phyloP scores from a whole-genome alignment of 192 early-diverging fungal species.

The Coemansia biformis region DNA sequence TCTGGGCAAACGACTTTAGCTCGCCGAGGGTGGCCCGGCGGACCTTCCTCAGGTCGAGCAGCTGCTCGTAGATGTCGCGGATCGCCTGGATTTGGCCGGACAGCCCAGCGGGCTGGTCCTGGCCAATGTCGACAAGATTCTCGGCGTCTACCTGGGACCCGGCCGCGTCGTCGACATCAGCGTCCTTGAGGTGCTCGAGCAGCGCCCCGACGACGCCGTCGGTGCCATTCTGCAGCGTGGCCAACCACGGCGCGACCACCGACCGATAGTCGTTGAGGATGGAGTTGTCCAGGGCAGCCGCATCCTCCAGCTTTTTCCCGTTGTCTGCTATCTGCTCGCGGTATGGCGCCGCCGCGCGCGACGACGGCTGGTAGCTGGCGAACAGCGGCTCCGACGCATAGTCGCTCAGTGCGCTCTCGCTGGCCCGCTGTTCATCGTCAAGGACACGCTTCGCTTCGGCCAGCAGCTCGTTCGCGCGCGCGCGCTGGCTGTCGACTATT shows the following conservation, averaged over 20 bases:
- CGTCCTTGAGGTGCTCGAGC: conserved; percentile 42
- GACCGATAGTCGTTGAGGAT: conserved; percentile 42
- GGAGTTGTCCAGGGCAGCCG: conserved; percentile 58
- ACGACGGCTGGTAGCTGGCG: conserved; percentile 83
- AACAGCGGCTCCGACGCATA: conserved; percentile 60
- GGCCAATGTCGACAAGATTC: conserved; percentile 59
- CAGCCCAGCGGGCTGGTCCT: conserved; percentile 39
- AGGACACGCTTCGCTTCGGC: conserved; percentile 61
- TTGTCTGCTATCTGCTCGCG: conserved; percentile 71
- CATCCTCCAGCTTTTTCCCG: conserved; percentile 73
- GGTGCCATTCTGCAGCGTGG: conserved; percentile 33
- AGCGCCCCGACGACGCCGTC: conserved; percentile 52
- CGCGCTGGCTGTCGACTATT: conserved; percentile 62
- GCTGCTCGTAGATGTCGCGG: conserved; percentile 37
- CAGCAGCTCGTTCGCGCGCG: conserved; percentile 58
- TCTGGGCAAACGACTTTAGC: conserved; percentile 52
- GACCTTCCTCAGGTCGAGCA: conserved; percentile 34
- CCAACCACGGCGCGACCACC: conserved; percentile 42
- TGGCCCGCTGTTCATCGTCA: conserved; percentile 85
- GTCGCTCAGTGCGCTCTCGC: conserved; percentile 69
- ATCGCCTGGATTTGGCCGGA: conserved; percentile 38
- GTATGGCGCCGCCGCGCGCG: conserved; percentile 62
- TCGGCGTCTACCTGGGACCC: conserved; percentile 28
- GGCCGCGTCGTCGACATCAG: conserved; percentile 30
- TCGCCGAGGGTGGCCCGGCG: conserved; percentile 53